Base-by-base conservation (phyloP, 129 eudicot species). In the Centaurea solstitialis region DNA sequence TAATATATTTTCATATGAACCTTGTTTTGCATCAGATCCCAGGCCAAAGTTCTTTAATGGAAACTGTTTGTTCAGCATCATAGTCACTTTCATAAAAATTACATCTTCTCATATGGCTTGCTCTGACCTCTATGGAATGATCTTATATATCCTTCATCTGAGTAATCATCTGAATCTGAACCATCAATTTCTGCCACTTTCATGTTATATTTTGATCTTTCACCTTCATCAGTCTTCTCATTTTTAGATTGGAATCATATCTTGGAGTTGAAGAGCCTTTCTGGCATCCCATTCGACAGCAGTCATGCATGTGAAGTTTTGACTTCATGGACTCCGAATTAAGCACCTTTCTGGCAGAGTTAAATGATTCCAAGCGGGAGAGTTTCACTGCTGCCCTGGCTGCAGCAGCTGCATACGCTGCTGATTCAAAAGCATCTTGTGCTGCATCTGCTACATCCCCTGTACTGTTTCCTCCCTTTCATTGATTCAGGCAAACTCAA, bases 351-450 rank as follows among this genome's bases (percentile, higher is more conserved):
- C 61, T 37, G 1, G 74, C 86, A 3, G 92, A 88, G 77, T 80
- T 83, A 18, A 43, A 76, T 18, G 94, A 86, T 10, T 78, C 88
- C 9, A 84, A 75, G 53, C 93, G 87, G 8, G 94, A 87, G 18
- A 94, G 91, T 73, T 86, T 88, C 61, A 92, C 97, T 6, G 93
- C 97, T n/a, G 93, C 97, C 70, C 87, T 86, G 76, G 98, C 91
- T 13, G 98, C 98, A 1, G 82, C 89, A 20, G 97, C 98, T 17
- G 97, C 97, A 85, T 89, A 86, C 68, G 97, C 90, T 0, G 97
- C 97, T 1, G 98, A 88, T 59, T 87, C 82, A 76, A 90, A 94
- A 28, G 97, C 98, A 81, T 87, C 96, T 77, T 93, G 90, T 64
- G 94, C 94, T 37, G 97, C 98, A 33, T 89, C 93, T n/a, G 92